Evolutionary conservation across 805 yeast genomes (phyloP).

Genomic region (Starmerella asiatica): DNA sequence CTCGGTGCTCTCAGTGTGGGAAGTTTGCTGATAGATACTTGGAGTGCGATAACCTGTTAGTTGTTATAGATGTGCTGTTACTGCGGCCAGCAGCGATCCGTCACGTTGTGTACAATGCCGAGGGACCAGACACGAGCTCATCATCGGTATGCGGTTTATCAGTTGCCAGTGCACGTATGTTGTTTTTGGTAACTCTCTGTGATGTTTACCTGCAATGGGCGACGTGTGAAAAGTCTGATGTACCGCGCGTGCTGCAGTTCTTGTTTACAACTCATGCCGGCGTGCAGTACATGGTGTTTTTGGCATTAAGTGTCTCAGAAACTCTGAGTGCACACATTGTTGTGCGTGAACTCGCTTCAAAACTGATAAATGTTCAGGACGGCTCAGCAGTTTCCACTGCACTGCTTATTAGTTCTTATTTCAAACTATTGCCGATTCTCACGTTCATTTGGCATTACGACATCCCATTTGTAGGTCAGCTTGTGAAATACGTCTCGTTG

Average conservation of each 20-base stretch:
- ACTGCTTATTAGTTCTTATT: constrained; percentile 59
- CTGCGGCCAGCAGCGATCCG: constrained; percentile 68
- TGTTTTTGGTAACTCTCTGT: constrained; percentile 55
- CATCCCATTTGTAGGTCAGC: constrained; percentile 46
- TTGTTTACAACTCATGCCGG: constrained; percentile 23
- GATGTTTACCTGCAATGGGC: constrained; percentile 93
- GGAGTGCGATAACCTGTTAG: constrained; percentile 72
- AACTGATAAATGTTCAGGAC: constrained; percentile 28
- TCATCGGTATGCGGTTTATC: background rate
- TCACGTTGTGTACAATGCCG: constrained; percentile 68
- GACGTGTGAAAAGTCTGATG: constrained; percentile 51
- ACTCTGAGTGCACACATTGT: constrained; percentile 26
- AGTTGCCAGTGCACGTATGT: constrained; percentile 10
- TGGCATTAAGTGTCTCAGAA: constrained; percentile 27
- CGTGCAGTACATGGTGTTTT: constrained; percentile 29
- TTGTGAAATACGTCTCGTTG: constrained; percentile 48
- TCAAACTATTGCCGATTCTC: constrained; percentile 75
- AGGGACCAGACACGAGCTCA: constrained; percentile 17
- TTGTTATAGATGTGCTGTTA: constrained; percentile 70
- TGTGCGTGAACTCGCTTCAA: constrained; percentile 28
- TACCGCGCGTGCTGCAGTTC: constrained; percentile 20
- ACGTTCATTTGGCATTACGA: constrained; percentile 98
- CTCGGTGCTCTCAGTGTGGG: constrained; percentile 61
- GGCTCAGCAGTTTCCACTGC: constrained; percentile 47
- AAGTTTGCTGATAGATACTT: constrained; percentile 78